These are phyloP conservation scores for Mycena rebaudengoi DNA, from an alignment of 768 basidiomycete species.

Conservation along the genomic window DNA sequence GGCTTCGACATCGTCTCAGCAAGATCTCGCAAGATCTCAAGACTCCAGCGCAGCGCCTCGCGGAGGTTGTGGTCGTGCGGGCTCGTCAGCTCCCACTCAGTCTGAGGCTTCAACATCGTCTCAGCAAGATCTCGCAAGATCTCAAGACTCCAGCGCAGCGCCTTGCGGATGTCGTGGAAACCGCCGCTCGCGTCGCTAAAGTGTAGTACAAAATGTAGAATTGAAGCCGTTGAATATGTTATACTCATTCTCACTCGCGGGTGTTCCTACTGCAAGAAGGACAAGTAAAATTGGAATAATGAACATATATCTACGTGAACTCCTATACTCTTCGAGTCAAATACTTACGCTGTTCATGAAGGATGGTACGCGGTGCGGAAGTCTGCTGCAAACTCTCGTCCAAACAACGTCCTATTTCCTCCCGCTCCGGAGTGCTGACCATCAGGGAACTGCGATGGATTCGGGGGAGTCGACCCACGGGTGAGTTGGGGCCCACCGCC, in stretches of 20 bases:
- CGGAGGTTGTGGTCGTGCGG: background rate
- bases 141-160: background rate
- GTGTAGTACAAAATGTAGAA: background rate
- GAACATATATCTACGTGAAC: background rate
- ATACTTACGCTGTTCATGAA: background rate
- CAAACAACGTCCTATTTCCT: no score
- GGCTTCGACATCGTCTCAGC: background rate
- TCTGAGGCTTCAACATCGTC: background rate
- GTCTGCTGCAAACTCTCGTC: conserved; percentile 1
- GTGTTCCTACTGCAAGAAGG: no score
- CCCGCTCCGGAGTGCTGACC: no score
- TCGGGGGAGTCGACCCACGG: no score
- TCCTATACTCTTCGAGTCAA: background rate
- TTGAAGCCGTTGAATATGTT: background rate
- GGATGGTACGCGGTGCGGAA: background rate
- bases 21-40: background rate
- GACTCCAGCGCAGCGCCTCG: background rate
- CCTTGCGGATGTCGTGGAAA: background rate
- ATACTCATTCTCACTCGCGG: background rate
- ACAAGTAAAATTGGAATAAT: no score
- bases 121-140: background rate
- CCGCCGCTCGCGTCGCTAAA: background rate
- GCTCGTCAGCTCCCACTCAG: background rate
- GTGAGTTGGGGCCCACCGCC: no score
- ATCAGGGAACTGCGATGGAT: no score